Conservation (phyloP, 2,329 filamentous ascomycete genomes). For the Drechslera avenae region DNA sequence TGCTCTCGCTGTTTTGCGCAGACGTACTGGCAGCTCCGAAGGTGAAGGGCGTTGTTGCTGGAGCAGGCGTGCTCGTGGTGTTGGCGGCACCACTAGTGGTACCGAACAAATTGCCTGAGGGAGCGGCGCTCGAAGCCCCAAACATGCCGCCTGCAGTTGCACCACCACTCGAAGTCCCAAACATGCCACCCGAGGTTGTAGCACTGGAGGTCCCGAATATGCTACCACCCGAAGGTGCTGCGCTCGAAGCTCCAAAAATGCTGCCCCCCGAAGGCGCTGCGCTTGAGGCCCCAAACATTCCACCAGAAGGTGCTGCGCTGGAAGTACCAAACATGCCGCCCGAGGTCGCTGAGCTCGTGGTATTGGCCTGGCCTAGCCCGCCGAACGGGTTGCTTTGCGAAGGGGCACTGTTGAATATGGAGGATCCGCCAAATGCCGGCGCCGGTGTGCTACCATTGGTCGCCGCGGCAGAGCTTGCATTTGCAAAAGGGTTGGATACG, state of each 20-base stretch:
- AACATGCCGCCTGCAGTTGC: constrained; percentile 22
- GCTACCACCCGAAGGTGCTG: background rate
- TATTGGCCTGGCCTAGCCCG: constrained; percentile 24
- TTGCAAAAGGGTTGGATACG: constrained; percentile 35
- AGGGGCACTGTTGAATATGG: constrained; percentile 18
- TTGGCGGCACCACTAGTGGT: constrained; percentile 20
- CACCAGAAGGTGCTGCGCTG: constrained; percentile 2
- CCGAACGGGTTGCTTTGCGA: constrained; percentile 29
- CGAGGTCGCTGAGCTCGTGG: constrained; percentile 4
- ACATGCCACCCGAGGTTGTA: constrained; percentile 12
- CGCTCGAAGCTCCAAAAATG: constrained; percentile 11
- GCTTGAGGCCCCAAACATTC: constrained; percentile 9
- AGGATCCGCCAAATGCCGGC: constrained; percentile 26
- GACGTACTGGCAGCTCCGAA: constrained; percentile 23
- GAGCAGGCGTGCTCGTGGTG: constrained; percentile 17
- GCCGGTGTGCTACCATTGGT: constrained; percentile 28
- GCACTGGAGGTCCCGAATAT: constrained; percentile 5
- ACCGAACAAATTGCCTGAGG: constrained; percentile 19
- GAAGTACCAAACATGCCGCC: constrained; percentile 8
- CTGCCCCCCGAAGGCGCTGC: constrained; percentile 11
- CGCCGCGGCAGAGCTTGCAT: constrained; percentile 20
- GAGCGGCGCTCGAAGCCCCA: constrained; percentile 22
- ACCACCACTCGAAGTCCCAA: constrained; percentile 17
- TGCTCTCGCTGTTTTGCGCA: constrained; percentile 17
- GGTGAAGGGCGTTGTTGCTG: constrained; percentile 23